Percentiles rank a stretch among this genome's conserved stretches.
Conservation (phyloP, 2,329 filamentous ascomycete genomes). For the Aspergillus carbonarius region DNA sequence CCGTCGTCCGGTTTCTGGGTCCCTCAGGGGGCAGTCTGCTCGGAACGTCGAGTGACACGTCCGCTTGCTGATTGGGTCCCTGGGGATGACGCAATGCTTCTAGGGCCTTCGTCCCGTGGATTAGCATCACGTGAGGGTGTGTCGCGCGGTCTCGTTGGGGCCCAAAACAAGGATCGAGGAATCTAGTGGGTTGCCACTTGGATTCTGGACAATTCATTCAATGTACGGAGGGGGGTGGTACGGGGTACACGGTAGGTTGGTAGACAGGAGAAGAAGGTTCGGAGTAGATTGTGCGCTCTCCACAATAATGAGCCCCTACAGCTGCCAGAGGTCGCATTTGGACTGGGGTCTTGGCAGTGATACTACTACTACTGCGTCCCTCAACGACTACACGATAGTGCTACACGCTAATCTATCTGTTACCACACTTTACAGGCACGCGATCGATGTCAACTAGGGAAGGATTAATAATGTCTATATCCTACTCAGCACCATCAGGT, state of each 20-base stretch:
- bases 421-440: neutral
- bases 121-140: slow-evolving; percentile 15
- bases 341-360: neutral
- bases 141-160: slow-evolving; percentile 7
- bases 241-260: neutral
- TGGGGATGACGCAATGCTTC: slow-evolving; percentile 21
- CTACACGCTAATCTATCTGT: neutral
- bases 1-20: neutral
- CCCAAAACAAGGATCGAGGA: slow-evolving; percentile 1
- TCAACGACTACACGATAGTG: neutral
- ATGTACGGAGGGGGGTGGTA: neutral
- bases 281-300: slow-evolving; percentile 1
- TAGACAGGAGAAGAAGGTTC: neutral
- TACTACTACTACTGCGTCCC: neutral
- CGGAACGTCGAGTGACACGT: slow-evolving; percentile 12
- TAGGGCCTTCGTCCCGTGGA: slow-evolving; percentile 10
- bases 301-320: neutral
- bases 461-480: neutral
- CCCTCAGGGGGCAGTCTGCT: slow-evolving; percentile 14
- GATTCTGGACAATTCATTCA: slow-evolving; percentile 5
- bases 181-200: slow-evolving; percentile 16
- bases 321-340: slow-evolving; percentile 1
- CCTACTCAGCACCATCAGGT: neutral
- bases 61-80: slow-evolving; percentile 15
- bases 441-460: neutral